Evolutionary conservation across 78 protist species (phyloP).

Genomic region (Paratrimastix pyriformis): DNA sequence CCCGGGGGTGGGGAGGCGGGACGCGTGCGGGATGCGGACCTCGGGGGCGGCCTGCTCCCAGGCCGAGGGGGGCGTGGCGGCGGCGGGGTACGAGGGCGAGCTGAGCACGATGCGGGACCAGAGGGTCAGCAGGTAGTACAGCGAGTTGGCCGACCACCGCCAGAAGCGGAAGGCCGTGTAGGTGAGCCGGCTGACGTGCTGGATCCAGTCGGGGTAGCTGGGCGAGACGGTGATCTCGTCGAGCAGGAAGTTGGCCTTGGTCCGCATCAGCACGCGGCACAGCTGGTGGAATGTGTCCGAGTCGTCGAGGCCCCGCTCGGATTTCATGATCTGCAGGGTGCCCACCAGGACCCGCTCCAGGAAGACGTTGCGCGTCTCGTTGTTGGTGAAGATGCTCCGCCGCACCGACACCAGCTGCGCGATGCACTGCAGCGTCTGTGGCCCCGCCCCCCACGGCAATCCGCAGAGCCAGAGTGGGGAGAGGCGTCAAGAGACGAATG

Average conservation of each 20-base stretch:
- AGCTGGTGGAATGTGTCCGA: conserved; percentile 27
- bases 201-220: conserved; percentile 3
- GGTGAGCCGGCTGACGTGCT: conserved; percentile 16
- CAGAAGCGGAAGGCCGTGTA: conserved; percentile 10
- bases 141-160: conserved; percentile 26
- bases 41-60: too few relatives aligned
- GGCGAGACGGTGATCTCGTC: neutral
- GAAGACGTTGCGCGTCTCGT: conserved; percentile 14
- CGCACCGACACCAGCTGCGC: conserved; percentile 37
- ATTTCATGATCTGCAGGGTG: conserved; percentile 5
- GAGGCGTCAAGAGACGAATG: too few relatives aligned
- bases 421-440: conserved; percentile 24
- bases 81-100: conserved; percentile 19
- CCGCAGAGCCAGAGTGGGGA: too few relatives aligned
- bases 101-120: conserved; percentile 33
- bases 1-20: too few relatives aligned
- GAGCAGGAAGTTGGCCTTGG: conserved; percentile 18
- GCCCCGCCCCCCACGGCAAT: neutral
- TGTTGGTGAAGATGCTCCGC: conserved; percentile 24
- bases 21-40: too few relatives aligned
- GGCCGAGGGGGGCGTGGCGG: conserved; percentile 10
- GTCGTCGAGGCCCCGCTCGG: conserved; percentile 10
- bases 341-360: neutral
- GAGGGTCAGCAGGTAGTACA: conserved; percentile 35
- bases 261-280: conserved; percentile 30